Conservation (phyloP, 176 grass and related monocot species). For the Pontederia crassipes region DNA sequence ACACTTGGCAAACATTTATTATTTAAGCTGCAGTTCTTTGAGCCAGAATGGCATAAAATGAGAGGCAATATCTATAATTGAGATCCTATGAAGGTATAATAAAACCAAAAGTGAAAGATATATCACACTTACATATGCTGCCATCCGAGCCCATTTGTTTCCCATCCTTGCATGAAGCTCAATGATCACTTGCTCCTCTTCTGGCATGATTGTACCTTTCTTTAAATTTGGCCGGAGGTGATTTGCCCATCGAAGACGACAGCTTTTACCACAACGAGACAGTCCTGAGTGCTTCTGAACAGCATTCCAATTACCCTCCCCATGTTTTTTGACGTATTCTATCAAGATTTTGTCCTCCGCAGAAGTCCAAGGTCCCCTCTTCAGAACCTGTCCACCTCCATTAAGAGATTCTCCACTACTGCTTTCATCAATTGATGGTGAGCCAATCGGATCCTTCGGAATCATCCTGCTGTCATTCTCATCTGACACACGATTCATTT, state of each 20-base stretch:
- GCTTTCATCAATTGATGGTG: slow-evolving; percentile 6
- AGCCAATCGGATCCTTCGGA: slow-evolving; percentile 5
- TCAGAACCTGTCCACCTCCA: neutral
- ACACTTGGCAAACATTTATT: no score
- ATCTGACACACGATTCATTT: slow-evolving; percentile 6
- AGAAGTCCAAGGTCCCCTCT: slow-evolving; percentile 8
- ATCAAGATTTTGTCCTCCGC: slow-evolving; percentile 8
- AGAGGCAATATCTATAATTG: neutral
- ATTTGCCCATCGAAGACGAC: slow-evolving; percentile 5
- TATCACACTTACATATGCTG: slow-evolving; percentile 4
- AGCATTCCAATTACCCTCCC: slow-evolving; percentile 14
- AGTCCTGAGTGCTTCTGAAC: slow-evolving; percentile 16
- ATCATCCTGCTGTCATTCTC: slow-evolving; percentile 5
- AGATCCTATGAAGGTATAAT: neutral
- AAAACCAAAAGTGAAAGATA: neutral
- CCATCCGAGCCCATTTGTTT: slow-evolving; percentile 16
- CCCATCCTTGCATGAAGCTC: slow-evolving; percentile 13
- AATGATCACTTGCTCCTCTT: slow-evolving; percentile 13
- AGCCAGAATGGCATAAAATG: neutral
- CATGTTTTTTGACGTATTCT: slow-evolving; percentile 6
- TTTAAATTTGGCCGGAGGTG: slow-evolving; percentile 15
- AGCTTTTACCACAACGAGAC: slow-evolving; percentile 7
- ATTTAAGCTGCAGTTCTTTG: no score
- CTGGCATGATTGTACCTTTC: slow-evolving; percentile 5
- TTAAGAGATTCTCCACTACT: neutral